phyloP scores from a whole-genome alignment of 1,284 basidiomycete species.

The Mycena citricolor region DNA sequence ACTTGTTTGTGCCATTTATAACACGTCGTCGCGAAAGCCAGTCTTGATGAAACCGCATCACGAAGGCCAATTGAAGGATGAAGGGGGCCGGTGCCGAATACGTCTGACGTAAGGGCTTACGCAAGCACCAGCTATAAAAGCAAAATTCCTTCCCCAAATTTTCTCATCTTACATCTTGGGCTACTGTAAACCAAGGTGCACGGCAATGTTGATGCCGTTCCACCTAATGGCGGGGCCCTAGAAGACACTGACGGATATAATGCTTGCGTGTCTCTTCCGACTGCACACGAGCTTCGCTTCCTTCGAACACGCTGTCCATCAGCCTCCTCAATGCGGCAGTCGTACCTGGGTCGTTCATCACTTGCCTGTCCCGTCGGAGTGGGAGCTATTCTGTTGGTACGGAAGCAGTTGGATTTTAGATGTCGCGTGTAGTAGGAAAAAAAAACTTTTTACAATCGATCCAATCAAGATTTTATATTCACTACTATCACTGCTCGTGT shows the following conservation, averaged over 20 bases:
- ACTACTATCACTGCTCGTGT: too few relatives aligned
- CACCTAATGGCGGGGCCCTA: constrained; percentile 78
- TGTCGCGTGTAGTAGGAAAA: too few relatives aligned
- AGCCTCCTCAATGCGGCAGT: background rate
- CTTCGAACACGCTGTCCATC: constrained; percentile 49
- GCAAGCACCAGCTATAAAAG: constrained; percentile 19
- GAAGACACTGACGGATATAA: constrained; percentile 69
- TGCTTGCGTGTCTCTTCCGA: constrained; percentile 50
- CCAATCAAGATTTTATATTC: too few relatives aligned
- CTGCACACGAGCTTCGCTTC: constrained; percentile 61
- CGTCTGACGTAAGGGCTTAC: constrained; percentile 31
- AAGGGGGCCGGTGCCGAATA: background rate
- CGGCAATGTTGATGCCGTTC: constrained; percentile 42
- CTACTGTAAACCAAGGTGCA: constrained; percentile 67
- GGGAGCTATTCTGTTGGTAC: too few relatives aligned
- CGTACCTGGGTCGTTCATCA: too few relatives aligned
- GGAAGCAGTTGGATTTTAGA: too few relatives aligned
- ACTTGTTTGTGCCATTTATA: too few relatives aligned
- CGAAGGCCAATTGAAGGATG: too few relatives aligned
- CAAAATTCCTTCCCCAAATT: constrained; percentile 55
- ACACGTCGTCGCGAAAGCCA: too few relatives aligned
- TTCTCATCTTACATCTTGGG: constrained; percentile 59
- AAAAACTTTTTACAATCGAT: too few relatives aligned
- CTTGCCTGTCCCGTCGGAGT: too few relatives aligned
- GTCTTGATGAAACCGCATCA: too few relatives aligned